Conservation (phyloP, 208 protist species). For the Trypanosoma conorhini region DNA sequence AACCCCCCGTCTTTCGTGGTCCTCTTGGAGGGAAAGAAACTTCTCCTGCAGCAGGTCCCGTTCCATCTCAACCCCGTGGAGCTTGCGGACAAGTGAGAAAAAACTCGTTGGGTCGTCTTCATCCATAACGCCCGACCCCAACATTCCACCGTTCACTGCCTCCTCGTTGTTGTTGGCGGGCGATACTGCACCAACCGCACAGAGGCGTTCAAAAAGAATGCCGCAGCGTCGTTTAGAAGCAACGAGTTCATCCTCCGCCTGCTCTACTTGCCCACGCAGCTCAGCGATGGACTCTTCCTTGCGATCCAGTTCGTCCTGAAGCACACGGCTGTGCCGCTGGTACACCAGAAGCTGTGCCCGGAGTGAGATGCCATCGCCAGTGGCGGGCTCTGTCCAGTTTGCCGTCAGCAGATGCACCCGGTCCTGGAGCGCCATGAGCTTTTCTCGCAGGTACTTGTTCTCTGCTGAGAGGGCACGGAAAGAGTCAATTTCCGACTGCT, state of each 20-base stretch:
- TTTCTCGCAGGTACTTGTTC: conserved; percentile 27
- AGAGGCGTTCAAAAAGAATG: conserved; percentile 23
- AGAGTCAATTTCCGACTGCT: conserved; percentile 13
- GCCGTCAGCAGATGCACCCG: conserved; percentile 11
- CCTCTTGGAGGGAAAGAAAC: conserved; percentile 21
- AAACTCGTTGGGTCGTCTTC: conserved; percentile 27
- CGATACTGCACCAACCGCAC: neutral
- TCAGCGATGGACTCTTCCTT: conserved; percentile 4
- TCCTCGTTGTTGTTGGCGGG: conserved; percentile 1
- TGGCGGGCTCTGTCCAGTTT: conserved; percentile 17
- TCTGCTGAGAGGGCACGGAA: conserved; percentile 17
- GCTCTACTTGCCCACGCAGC: conserved; percentile 7
- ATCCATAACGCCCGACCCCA: neutral
- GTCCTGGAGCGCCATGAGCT: conserved; percentile 11
- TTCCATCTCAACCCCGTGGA: conserved; percentile 2
- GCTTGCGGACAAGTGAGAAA: conserved; percentile 2
- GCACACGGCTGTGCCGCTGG: conserved; percentile 16
- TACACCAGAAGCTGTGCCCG: conserved; percentile 20
- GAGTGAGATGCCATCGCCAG: conserved; percentile 9
- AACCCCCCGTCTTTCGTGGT: conserved; percentile 19
- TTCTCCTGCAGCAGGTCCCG: conserved; percentile 1
- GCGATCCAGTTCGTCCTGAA: conserved; percentile 17
- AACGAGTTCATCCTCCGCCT: conserved; percentile 19
- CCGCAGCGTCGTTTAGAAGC: conserved; percentile 7
- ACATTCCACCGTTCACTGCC: neutral